These are phyloP conservation scores for Scedosporium aurantiacum DNA, from an alignment of 2,329 filamentous ascomycete species.

Conservation along the genomic window DNA sequence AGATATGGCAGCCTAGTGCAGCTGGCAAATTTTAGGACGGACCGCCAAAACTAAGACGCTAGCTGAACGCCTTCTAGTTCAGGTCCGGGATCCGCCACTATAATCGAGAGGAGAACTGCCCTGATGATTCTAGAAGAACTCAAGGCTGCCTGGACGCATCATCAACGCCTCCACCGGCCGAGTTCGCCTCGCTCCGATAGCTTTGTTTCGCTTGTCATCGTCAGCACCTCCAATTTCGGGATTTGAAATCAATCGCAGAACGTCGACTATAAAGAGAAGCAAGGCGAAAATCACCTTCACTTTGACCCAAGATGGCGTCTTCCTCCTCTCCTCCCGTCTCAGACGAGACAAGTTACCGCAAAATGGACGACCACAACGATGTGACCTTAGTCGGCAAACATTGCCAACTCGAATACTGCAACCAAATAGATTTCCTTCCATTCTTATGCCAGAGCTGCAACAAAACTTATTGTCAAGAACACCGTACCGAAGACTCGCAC, in stretches of 20 bases:
- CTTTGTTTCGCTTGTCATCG: background rate
- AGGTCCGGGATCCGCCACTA: background rate
- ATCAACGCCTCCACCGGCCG: background rate
- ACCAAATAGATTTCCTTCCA: constrained; percentile 90
- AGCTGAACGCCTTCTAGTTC: background rate
- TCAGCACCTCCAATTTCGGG: constrained; percentile 1
- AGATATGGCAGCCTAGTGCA: too few species aligned
- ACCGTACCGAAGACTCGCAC: constrained; percentile 78
- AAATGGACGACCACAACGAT: constrained; percentile 62
- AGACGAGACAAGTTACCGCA: constrained; percentile 50
- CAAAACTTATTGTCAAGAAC: constrained; percentile 82
- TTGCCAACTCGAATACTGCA: constrained; percentile 85
- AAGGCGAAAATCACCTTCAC: constrained; percentile 6
- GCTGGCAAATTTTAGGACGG: background rate
- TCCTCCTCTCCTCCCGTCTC: constrained; percentile 27
- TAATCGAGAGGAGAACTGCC: background rate
- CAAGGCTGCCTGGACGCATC: background rate
- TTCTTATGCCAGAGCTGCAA: constrained; percentile 86
- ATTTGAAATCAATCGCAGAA: background rate
- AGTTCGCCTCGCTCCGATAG: background rate
- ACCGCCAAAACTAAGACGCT: background rate
- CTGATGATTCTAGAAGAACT: constrained; percentile 4
- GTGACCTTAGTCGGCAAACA: constrained; percentile 79
- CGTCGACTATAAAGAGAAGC: background rate
- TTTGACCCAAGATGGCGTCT: constrained; percentile 37